Base-by-base conservation (phyloP, 257 asterid genomes). In the Gynochthodes officinalis region DNA sequence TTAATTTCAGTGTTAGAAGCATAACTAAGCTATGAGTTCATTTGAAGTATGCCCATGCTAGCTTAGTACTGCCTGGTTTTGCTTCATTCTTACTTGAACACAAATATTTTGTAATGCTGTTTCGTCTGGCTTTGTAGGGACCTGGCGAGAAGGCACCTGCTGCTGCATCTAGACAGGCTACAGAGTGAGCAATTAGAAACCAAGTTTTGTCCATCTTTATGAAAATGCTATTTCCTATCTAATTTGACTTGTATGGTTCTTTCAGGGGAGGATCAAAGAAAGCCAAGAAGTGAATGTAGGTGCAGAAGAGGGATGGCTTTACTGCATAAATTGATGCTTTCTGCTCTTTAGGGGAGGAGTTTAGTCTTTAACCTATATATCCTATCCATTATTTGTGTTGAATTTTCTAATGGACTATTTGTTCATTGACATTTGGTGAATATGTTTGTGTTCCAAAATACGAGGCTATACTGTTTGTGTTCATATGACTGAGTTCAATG, bases 231-330 rank as follows among this genome's bases (percentile, higher is more conserved):
- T n/a, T n/a, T n/a, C n/a, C n/a, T n/a, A n/a, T n/a, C n/a, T n/a
- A n/a, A n/a, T n/a, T n/a, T n/a, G n/a, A n/a, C n/a, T n/a, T n/a
- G n/a, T n/a, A n/a, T n/a, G n/a, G n/a, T n/a, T n/a, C n/a, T n/a
- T n/a, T n/a, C n/a, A 44, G 75, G 43, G 61, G 43, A 43, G 61
- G 60, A 43, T 42, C 69, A 3, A 59, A 44, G 76, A 72, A 72
- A 49, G 53, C 48, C 76, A 44, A 72, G 49, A 72, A 72, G 49
- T 72, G 49, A 72, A 59, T 70, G 74, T n/a, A 53, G 42, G 59
- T 0, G 14, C 59, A 21, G 25, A 19, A 27, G n/a, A n/a, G n/a
- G n/a, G n/a, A 52, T 52, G 21, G 21, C 18, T 52, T 0, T 23
- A 52, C 57, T 27, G 19, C 35, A 5, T 27, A n/a, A 52, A 4